Evolutionary conservation across 345 rosid species (phyloP).

Genomic region (Eutrema yunnanense): DNA sequence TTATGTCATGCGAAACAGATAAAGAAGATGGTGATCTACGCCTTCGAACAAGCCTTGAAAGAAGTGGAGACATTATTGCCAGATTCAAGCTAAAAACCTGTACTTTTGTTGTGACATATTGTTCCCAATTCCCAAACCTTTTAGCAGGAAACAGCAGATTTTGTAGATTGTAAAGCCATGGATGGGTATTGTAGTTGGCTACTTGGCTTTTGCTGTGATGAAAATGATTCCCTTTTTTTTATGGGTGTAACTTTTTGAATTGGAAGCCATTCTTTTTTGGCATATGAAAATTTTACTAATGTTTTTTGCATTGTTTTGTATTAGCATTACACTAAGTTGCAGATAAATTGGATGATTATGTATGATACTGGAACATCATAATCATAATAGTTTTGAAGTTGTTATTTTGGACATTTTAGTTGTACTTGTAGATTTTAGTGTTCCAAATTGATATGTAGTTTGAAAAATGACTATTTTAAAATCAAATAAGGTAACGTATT

Average conservation of each 20-base stretch:
- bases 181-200: background rate
- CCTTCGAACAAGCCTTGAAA: slow-evolving; percentile 20
- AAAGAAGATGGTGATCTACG: slow-evolving; percentile 29
- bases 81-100: background rate
- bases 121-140: background rate
- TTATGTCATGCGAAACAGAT: slow-evolving; percentile 9
- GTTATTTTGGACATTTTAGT: background rate
- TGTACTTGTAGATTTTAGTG: background rate
- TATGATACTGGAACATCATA: background rate
- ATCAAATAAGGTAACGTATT: background rate
- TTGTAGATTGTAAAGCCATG: slow-evolving; percentile 15
- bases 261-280: background rate
- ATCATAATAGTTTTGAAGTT: background rate
- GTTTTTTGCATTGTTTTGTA: background rate
- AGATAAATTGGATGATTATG: background rate
- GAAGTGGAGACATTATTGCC: slow-evolving; percentile 17
- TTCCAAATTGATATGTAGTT: background rate
- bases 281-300: background rate
- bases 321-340: background rate
- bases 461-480: background rate
- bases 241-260: background rate
- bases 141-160: background rate
- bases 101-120: background rate
- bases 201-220: slow-evolving; percentile 1
- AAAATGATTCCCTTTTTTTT: background rate